Percentiles rank a stretch among this genome's conserved stretches.
Conservation (phyloP, 495 filamentous ascomycete genomes). For the Geoglossum glabrum region DNA sequence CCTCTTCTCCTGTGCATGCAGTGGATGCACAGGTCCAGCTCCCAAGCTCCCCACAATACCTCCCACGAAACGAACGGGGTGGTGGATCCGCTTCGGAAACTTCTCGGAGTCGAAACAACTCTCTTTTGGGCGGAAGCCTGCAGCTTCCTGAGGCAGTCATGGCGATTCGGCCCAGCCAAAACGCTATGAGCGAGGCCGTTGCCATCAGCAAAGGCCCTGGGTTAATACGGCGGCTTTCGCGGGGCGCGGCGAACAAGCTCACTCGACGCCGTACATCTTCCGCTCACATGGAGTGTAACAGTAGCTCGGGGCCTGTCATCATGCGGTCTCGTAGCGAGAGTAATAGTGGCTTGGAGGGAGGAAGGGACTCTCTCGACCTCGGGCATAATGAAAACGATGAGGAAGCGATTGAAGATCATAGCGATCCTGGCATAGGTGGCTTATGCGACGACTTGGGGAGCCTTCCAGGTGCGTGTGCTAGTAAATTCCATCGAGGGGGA, state of each 20-base stretch:
- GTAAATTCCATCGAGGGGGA: constrained; percentile 12
- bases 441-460: neutral
- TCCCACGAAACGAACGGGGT: neutral
- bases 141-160: constrained; percentile 38
- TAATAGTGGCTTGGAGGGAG: constrained; percentile 40
- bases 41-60: neutral
- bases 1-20: neutral
- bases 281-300: constrained; percentile 48
- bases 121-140: constrained; percentile 23
- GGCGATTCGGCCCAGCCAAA: constrained; percentile 22
- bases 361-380: constrained; percentile 31
- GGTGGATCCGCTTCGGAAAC: constrained; percentile 24
- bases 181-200: constrained; percentile 31
- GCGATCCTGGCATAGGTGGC: neutral
- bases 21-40: neutral
- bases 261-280: constrained; percentile 49
- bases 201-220: constrained; percentile 31
- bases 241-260: constrained; percentile 42
- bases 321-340: constrained; percentile 76
- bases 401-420: constrained; percentile 20
- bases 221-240: constrained; percentile 44
- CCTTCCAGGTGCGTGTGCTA: neutral
- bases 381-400: constrained; percentile 50
- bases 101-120: constrained; percentile 23
- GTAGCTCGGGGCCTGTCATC: constrained; percentile 77